Base-by-base conservation (phyloP, 108 stramenopile genomes). In the Stephanodiscus triporus region DNA sequence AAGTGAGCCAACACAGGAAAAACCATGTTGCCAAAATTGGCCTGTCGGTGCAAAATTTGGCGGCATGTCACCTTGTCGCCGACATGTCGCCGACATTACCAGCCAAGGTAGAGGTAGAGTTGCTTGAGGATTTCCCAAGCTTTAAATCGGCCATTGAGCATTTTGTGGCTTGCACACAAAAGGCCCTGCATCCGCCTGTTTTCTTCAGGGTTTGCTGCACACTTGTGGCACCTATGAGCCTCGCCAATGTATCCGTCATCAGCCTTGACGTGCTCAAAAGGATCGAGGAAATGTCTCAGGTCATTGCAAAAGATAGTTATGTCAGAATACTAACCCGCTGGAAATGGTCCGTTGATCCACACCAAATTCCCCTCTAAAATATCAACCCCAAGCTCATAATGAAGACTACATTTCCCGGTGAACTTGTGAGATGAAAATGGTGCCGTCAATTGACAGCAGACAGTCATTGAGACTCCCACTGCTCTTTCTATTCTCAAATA, bases 341-440 rank as follows among this genome's bases (percentile, higher is more conserved):
- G 55, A 37, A 62, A 84, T 10, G 73, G 68, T 10, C 73, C 83
- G 53, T 70, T 58, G 26, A 79, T 59, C 77, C 77, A 84, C 2
- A 65, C 61, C 30, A 78, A 68, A 42, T 73, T 36, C 2, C 77
- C 77, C 8, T 37, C 68, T 14, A 58, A 0, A 45, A 83, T 73
- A 13, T 50, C 72, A 17, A 83, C 59, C 50, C 58, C 73, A 23
- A 84, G 23, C 50, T 78, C 77, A 43, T 84, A 84, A 4, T 62
- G 22, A 1, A 84, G 48, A 1, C 54, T 77, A 5, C 77, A 70
- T 45, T 74, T 74, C 9, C 50, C 49, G 0, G 62, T 70, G 32
- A 72, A 76, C 49, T 82, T 82, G 47, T 67, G 37, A 13, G 76
- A 76, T 11, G 36, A 17, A 64, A 64, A 73, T 0, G 11, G 29